Conservation (phyloP, 495 filamentous ascomycete species). For the Aspergillus sparsus region DNA sequence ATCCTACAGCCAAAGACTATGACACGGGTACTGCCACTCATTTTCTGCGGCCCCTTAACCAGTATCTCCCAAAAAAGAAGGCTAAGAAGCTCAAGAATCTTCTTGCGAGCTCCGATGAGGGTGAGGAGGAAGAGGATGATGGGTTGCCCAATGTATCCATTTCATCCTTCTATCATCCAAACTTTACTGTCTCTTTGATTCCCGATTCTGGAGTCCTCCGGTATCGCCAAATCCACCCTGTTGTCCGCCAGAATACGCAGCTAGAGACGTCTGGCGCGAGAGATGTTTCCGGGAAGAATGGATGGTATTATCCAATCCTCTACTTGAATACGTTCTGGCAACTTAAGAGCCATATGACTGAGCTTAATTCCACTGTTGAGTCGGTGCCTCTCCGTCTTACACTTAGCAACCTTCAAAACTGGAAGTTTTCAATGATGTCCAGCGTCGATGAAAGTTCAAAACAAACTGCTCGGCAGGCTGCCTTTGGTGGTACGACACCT, state of each 20-base stretch:
- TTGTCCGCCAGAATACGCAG: constrained; percentile 71
- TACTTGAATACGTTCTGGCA: constrained; percentile 98
- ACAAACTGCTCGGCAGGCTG: constrained; percentile 71
- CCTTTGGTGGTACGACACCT: constrained; percentile 61
- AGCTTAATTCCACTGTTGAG: constrained; percentile 89
- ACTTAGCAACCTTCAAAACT: constrained; percentile 77
- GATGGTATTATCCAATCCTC: constrained; percentile 94
- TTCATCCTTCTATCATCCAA: constrained; percentile 90
- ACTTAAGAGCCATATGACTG: constrained; percentile 83
- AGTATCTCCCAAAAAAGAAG: constrained; percentile 92
- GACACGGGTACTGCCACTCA: constrained; percentile 75
- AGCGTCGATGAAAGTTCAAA: constrained; percentile 86
- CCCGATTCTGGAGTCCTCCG: constrained; percentile 71
- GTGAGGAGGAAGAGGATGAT: constrained; percentile 51
- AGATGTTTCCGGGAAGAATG: constrained; percentile 80
- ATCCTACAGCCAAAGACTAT: constrained; percentile 70
- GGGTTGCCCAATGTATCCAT: constrained; percentile 61
- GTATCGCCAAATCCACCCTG: constrained; percentile 69
- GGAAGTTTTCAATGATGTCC: constrained; percentile 86
- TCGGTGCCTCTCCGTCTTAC: constrained; percentile 80
- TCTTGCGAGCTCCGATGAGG: constrained; percentile 59
- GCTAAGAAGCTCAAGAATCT: constrained; percentile 86
- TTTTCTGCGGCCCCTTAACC: constrained; percentile 81
- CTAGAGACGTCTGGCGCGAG: constrained; percentile 73
- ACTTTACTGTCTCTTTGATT: constrained; percentile 85